A percentile compares a stretch with the other conserved stretches of the same genome.
phyloP scores from a whole-genome alignment of 106 monocot species.

The Dioscorea zingiberensis region DNA sequence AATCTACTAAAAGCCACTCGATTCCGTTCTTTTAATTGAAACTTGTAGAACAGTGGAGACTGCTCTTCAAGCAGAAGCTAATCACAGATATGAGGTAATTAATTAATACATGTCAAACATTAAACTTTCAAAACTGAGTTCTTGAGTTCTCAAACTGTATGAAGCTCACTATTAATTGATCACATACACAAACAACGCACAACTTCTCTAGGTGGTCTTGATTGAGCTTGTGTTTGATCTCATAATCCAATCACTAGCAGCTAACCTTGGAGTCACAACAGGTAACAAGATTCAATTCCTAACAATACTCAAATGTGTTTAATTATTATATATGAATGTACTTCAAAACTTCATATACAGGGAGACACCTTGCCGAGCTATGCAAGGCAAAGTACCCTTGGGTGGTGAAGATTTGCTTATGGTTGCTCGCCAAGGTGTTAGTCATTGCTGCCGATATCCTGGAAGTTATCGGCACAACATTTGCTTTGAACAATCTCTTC shows the following conservation, averaged over 20 bases:
- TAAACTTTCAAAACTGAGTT: not conserved
- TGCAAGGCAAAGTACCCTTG: conserved; percentile 70
- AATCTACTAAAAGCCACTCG: not conserved
- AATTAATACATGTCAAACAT: conserved; percentile 60
- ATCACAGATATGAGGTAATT: no score
- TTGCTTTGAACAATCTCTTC: conserved; percentile 77
- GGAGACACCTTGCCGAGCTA: conserved; percentile 67
- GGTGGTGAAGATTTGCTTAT: conserved; percentile 39
- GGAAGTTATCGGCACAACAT: conserved; percentile 87
- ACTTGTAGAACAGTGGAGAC: conserved; percentile 48
- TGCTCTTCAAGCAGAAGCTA: conserved; percentile 67
- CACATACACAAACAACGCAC: no score
- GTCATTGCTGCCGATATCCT: conserved; percentile 82
- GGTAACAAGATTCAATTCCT: conserved; percentile 19
- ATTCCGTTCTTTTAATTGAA: not conserved
- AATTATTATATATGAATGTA: no score
- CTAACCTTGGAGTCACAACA: conserved; percentile 79
- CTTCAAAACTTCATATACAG: conserved; percentile 12
- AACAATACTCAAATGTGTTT: no score
- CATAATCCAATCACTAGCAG: conserved; percentile 73
- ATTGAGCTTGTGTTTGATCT: conserved; percentile 58
- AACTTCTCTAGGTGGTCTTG: conserved; percentile 73
- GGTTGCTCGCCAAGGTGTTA: conserved; percentile 55
- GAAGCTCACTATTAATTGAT: no score
- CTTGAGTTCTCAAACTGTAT: not conserved